Evolutionary conservation across 2,329 filamentous ascomycete species (phyloP).

Genomic region (Talaromyces sp.): DNA sequence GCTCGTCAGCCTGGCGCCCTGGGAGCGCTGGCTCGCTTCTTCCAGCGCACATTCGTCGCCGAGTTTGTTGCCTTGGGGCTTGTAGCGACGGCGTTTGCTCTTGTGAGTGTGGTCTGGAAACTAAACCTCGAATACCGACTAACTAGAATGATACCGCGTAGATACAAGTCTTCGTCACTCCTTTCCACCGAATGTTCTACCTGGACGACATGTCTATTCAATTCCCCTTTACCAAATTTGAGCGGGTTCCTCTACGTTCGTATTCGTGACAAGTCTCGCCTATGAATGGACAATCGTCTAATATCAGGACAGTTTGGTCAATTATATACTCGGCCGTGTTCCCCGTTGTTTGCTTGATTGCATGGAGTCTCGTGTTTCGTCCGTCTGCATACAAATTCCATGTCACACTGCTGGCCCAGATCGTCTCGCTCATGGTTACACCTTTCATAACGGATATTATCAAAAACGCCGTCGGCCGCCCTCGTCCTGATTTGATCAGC

Average conservation of each 20-base stretch:
- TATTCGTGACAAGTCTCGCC: background rate
- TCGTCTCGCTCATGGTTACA: constrained; percentile 70
- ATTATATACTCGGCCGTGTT: constrained; percentile 72
- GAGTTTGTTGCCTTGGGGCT: constrained; percentile 78
- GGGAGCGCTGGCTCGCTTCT: constrained; percentile 49
- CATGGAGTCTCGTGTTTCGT: constrained; percentile 59
- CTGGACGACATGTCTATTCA: constrained; percentile 79
- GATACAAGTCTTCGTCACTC: constrained; percentile 66
- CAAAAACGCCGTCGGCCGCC: constrained; percentile 81
- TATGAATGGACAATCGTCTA: background rate
- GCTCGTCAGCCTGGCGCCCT: constrained; percentile 33
- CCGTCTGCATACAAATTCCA: constrained; percentile 74
- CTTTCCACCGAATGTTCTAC: constrained; percentile 93
- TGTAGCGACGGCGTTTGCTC: constrained; percentile 59
- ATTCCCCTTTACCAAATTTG: constrained; percentile 77
- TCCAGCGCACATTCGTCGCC: constrained; percentile 71
- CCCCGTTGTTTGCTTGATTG: constrained; percentile 62
- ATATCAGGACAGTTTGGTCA: constrained; percentile 50
- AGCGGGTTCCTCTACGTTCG: constrained; percentile 75
- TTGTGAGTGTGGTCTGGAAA: constrained; percentile 18
- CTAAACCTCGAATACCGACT: background rate
- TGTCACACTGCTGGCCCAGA: constrained; percentile 74
- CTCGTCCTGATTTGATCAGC: constrained; percentile 81
- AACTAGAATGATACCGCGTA: constrained; percentile 26
- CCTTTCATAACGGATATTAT: constrained; percentile 82